phyloP scores from a whole-genome alignment of 1,284 basidiomycete genomes.

The Entoloma clypeatum region DNA sequence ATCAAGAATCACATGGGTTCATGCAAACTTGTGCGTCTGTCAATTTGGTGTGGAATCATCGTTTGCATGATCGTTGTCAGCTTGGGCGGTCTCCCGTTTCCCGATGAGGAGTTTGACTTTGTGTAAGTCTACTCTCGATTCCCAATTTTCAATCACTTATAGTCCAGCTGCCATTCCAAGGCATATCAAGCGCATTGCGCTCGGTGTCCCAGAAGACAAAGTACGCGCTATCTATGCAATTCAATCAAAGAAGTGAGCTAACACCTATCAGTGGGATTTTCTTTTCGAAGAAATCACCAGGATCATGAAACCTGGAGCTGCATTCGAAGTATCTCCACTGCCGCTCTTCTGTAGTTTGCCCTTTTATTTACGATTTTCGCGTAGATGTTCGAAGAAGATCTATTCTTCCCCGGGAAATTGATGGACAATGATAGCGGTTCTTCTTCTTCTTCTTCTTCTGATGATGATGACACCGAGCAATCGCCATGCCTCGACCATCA shows the following conservation, averaged over 20 bases:
- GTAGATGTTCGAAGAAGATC: constrained; percentile 66
- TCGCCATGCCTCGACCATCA: constrained; percentile 8
- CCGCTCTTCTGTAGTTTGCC: neutral
- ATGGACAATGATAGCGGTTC: constrained; percentile 25
- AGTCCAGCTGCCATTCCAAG: constrained; percentile 21
- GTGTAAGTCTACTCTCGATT: constrained; percentile 49
- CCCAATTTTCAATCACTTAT: neutral
- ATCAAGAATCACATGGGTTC: constrained; percentile 62
- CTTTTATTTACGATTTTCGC: constrained; percentile 1
- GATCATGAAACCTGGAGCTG: constrained; percentile 64
- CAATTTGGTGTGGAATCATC: constrained; percentile 5
- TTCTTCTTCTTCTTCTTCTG: constrained; percentile 13
- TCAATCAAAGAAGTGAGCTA: neutral
- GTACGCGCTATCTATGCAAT: constrained; percentile 30
- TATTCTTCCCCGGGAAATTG: constrained; percentile 59
- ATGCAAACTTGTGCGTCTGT: constrained; percentile 59
- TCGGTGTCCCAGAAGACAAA: constrained; percentile 70
- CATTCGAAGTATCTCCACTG: constrained; percentile 53
- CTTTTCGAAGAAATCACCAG: constrained; percentile 63
- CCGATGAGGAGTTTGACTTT: constrained; percentile 67
- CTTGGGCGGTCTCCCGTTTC: constrained; percentile 63
- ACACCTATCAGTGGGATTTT: constrained; percentile 49
- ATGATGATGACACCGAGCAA: constrained; percentile 10
- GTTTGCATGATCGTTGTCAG: constrained; percentile 30
- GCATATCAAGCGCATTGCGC: constrained; percentile 62